Conservation (phyloP, 371 early-diverging fungal genomes). For the Apophysomyces elegans region DNA sequence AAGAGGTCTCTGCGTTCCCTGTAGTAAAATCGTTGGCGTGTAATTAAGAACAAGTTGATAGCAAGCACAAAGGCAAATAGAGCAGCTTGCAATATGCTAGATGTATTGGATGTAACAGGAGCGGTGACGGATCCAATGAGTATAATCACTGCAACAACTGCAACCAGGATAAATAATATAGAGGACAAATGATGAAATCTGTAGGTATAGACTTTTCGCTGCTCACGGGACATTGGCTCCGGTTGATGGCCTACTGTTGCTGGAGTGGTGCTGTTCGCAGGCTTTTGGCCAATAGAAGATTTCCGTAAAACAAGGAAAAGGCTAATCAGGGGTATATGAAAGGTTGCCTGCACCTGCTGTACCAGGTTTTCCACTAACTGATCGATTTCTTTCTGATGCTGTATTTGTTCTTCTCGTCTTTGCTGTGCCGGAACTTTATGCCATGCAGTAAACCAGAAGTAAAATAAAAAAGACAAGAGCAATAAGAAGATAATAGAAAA, state of each 20-base stretch:
- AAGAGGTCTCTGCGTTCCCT: conserved; percentile 45
- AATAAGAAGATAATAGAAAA: conserved; percentile 43
- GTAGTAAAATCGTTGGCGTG: conserved; percentile 58
- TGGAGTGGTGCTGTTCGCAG: conserved; percentile 29
- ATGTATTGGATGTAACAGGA: conserved; percentile 26
- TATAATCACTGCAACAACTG: conserved; percentile 34
- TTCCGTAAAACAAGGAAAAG: conserved; percentile 36
- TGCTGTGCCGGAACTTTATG: conserved; percentile 47
- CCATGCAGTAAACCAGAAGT: conserved; percentile 57
- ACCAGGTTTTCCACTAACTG: conserved; percentile 48
- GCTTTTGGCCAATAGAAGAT: conserved; percentile 19
- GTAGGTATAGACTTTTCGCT: conserved; percentile 42
- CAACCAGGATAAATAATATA: conserved; percentile 31
- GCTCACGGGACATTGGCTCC: conserved; percentile 35
- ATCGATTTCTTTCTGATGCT: conserved; percentile 52
- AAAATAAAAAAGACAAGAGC: conserved; percentile 41
- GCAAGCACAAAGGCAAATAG: conserved; percentile 58
- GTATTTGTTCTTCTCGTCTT: conserved; percentile 46
- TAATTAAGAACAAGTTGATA: conserved; percentile 57
- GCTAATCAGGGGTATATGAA: conserved; percentile 41
- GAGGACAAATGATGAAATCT: conserved; percentile 45
- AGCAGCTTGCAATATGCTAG: conserved; percentile 43
- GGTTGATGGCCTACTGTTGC: conserved; percentile 4
- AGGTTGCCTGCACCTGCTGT: conserved; percentile 40
- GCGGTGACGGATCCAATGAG: conserved; percentile 36